These are phyloP conservation scores for Ceratocystis variospora DNA, from an alignment of 2,329 filamentous ascomycete genomes.

Conservation along the genomic window DNA sequence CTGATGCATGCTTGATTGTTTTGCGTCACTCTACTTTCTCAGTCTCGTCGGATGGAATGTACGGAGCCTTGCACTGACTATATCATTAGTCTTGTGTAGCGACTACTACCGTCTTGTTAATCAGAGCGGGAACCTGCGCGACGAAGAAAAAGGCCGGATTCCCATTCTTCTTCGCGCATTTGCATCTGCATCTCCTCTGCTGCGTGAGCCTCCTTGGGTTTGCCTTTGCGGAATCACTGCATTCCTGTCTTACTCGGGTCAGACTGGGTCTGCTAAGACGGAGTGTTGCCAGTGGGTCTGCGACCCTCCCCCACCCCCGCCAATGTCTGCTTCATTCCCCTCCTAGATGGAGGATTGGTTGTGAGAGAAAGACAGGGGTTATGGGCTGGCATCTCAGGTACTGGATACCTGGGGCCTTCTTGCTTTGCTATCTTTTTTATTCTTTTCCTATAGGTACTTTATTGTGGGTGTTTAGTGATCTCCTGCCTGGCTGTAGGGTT, in stretches of 20 bases:
- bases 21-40: background rate
- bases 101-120: background rate
- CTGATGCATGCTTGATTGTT: background rate
- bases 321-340: no score
- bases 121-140: background rate
- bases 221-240: background rate
- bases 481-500: conserved; percentile 9
- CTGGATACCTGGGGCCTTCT: background rate
- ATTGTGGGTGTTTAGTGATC: background rate
- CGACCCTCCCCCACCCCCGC: background rate
- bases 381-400: background rate
- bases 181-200: background rate
- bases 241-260: conserved; percentile 10
- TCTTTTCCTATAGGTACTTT: conserved; percentile 4
- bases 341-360: no score
- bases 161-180: no score
- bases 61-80: background rate
- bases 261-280: conserved; percentile 9
- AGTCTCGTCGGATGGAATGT: background rate
- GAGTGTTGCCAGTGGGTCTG: conserved; percentile 1
- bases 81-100: background rate
- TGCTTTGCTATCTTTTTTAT: conserved; percentile 2
- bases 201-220: background rate
- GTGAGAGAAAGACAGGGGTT: no score
- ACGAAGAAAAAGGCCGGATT: background rate